Evolutionary conservation across 192 early-diverging fungal species (phyloP).

Genomic region (Powellomyces hirtus): DNA sequence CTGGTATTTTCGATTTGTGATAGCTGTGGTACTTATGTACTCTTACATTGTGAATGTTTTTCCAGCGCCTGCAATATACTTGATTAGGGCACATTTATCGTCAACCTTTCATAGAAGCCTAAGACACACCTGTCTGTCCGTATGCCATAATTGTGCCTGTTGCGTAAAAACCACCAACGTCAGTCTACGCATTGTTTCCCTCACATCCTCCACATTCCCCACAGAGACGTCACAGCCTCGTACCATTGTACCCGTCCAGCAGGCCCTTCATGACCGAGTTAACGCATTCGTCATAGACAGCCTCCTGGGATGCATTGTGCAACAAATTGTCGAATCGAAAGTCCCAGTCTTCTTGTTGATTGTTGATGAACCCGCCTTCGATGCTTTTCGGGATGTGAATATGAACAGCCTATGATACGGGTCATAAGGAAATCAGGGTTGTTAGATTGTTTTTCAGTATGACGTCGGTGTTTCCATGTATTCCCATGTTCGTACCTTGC

Average conservation of each 20-base stretch:
- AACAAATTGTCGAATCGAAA: slow-evolving; percentile 60
- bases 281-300: slow-evolving; percentile 62
- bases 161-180: not conserved
- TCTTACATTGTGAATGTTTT: slow-evolving; percentile 63
- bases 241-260: slow-evolving; percentile 63
- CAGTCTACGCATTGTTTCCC: not conserved
- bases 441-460: slow-evolving; percentile 38
- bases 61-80: slow-evolving; percentile 42
- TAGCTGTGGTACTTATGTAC: too few species aligned
- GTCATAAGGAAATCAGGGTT: not conserved
- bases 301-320: slow-evolving; percentile 62
- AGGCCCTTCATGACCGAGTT: slow-evolving; percentile 48
- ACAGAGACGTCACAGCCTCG: not conserved
- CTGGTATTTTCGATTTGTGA: too few species aligned
- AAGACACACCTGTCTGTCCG: slow-evolving; percentile 42
- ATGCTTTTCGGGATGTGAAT: slow-evolving; percentile 59
- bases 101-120: not conserved
- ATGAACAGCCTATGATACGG: slow-evolving; percentile 37
- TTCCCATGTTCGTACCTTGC: slow-evolving; percentile 43
- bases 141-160: slow-evolving; percentile 57
- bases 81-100: not conserved
- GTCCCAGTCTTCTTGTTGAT: slow-evolving; percentile 66
- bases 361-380: slow-evolving; percentile 65
- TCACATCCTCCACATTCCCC: not conserved
- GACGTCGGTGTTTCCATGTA: slow-evolving; percentile 46